Evolutionary conservation across 148 eudicot species (phyloP).

Genomic region (Amaranthus palmeri): DNA sequence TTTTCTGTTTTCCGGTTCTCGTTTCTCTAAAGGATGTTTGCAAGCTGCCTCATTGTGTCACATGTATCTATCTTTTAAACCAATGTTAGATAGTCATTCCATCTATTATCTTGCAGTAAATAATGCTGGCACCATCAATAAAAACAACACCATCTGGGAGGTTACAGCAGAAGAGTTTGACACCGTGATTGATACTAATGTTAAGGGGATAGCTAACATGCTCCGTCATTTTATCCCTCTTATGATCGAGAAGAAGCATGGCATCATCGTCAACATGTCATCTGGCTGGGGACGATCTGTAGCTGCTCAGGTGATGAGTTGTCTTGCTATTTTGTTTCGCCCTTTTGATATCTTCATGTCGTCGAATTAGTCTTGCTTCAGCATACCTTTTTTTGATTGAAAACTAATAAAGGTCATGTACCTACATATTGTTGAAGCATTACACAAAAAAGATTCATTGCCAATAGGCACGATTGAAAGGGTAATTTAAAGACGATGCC

Average conservation of each 20-base stretch:
- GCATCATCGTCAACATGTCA: constrained; percentile 83
- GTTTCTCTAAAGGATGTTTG: not conserved
- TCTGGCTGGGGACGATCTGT: constrained; percentile 99
- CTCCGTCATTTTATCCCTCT: constrained; percentile 91
- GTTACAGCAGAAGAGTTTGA: constrained; percentile 94
- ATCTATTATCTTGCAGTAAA: constrained; percentile 47
- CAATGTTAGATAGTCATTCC: not conserved
- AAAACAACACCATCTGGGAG: constrained; percentile 86
- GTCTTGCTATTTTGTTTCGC: not conserved
- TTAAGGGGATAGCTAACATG: constrained; percentile 79
- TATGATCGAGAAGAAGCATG: constrained; percentile 79
- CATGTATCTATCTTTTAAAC: not conserved
- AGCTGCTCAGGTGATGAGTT: constrained; percentile 73
- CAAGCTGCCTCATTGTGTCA: not conserved
- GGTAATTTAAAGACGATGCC: too few species aligned
- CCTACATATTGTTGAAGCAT: too few species aligned
- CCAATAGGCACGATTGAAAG: too few species aligned
- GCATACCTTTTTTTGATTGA: not conserved
- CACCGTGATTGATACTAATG: constrained; percentile 76
- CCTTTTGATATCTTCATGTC: too few species aligned
- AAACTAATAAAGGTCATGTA: not conserved
- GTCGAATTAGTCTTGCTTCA: too few species aligned
- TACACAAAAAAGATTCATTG: too few species aligned
- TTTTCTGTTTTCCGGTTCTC: not conserved
- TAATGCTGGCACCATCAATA: constrained; percentile 94